Conservation (phyloP, 1,284 basidiomycete genomes). For the Ustilago trichophora region DNA sequence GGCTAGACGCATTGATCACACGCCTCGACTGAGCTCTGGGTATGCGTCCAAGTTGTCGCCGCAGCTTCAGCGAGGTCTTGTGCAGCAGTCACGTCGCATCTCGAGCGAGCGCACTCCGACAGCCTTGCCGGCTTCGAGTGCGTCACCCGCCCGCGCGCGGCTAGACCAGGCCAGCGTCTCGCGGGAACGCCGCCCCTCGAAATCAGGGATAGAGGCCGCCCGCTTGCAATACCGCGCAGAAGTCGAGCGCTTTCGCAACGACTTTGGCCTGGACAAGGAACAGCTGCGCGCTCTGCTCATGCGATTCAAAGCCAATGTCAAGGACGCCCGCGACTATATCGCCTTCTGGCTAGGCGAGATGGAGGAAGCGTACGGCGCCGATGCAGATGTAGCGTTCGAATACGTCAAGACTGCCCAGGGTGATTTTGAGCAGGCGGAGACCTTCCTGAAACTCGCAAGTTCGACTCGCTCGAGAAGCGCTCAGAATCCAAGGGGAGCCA, state of each 20-base stretch:
- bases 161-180: neutral
- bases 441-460: constrained; percentile 18
- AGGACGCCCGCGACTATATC: constrained; percentile 14
- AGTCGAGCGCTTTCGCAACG: constrained; percentile 13
- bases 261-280: constrained; percentile 18
- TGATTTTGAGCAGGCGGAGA: constrained; percentile 31
- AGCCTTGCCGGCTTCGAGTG: neutral
- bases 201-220: constrained; percentile 12
- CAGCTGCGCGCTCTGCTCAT: constrained; percentile 7
- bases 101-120: neutral
- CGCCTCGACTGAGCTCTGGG: neutral
- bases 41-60: constrained; percentile 1
- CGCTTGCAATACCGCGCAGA: constrained; percentile 21
- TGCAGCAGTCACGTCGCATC: neutral
- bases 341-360: constrained; percentile 18
- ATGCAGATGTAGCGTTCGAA: constrained; percentile 23
- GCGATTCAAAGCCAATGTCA: constrained; percentile 19
- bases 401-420: constrained; percentile 39
- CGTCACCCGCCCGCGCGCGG: neutral
- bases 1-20: constrained; percentile 20
- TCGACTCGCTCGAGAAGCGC: constrained; percentile 8
- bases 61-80: neutral
- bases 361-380: constrained; percentile 15
- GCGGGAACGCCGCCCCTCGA: neutral
- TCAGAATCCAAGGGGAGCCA: neutral